Evolutionary conservation across 1,139 yeast genomes (phyloP), one percentile per base, ranked within the genome.

Genomic region (Taphrina wiesneri): DNA sequence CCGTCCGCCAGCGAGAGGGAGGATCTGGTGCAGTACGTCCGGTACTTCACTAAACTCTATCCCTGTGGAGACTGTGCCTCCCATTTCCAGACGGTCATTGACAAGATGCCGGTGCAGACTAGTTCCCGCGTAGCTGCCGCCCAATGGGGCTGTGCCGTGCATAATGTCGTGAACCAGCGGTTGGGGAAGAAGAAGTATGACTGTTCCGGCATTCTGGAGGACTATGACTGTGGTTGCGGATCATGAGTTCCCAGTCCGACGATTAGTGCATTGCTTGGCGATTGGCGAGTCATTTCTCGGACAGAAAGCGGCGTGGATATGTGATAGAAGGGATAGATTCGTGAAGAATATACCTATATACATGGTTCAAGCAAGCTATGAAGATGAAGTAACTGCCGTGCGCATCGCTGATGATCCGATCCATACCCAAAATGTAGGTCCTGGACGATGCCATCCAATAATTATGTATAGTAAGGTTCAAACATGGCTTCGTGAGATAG

Each of bases 141-240:
- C 0, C 79, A 89, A 70, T 93, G 99, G 99, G 99, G 99, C 1
- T 93, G 99, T 75, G 86, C 86, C 73, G 82, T 93, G n/a, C 99
- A 93, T 77, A 93, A 95, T 73, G 78, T 82, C 69, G 97, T 92
- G 41, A 93, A 93, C 75, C 85, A 84, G 68, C 79, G 88, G 62
- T 81, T 93, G 63, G 80, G 80, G 3, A 91, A 93, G 72, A 84
- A 82, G 0, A 80, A 80, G 21, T 93, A 90, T 75, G 97, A 93
- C 75, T 93, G 99, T 75, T 81, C 88, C 1, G 85, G 83, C 11
- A 87, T 93, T 66, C 80, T 90, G 68, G 96, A 90, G 72, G 95
- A 90, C 75, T 93, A 93, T 76, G 96, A 91, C 72, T 93, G 99
- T 79, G 99, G 99, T 0, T 93, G 99, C 77, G 97, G 64, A 1